Base-by-base conservation (phyloP, 495 filamentous ascomycete species). In the Trichoderma orchidacearum region DNA sequence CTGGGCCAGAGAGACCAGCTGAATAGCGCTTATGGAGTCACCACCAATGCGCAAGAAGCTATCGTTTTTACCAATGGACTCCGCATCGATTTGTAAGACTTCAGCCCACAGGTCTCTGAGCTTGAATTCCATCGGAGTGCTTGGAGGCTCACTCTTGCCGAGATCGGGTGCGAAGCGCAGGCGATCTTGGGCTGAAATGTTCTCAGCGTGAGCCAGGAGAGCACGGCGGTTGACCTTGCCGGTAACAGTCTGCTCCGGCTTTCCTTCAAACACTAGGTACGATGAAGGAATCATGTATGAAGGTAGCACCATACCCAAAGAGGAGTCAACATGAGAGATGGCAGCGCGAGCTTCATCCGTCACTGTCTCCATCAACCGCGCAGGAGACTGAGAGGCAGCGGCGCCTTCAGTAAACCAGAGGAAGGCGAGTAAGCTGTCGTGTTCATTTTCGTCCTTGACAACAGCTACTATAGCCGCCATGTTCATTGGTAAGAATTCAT, bases 161-260 rank as follows among this genome's bases (percentile, higher is more conserved):
- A 52, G 60, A 7, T 57, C 57, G 0, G 58, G 58, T 21, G 66
- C 63, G 3, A 63, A 58, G 17, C 65, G 56, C 17, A 70, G 57
- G 11, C 69, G 60, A 41, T 69, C 65, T 12, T 67, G 56, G 9
- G 63, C 68, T 38, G 72, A 56, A 6, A 64, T 58, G 6, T 68
- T 59, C 0, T 66, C 69, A 28, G 69, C 32, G 34, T 69, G 55
- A 18, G 51, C 68, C 17, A 66, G 62, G 13, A 87, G 70, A 4
- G 69, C 70, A 56, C 79, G 79, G 21, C 83, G 79, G 56, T 87
- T 82, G 5, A 77, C 76, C 66, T 87, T 87, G 8, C 72, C 80
- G 0, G 81, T 82, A 0, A 75, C 73, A 2, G 51, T 53, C 21
- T 53, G 28, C 13, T 53, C 30, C 21, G 51, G 51, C 18, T 30